Evolutionary conservation across 768 basidiomycete genomes (phyloP).

Genomic region (Leccinum truebloodii): DNA sequence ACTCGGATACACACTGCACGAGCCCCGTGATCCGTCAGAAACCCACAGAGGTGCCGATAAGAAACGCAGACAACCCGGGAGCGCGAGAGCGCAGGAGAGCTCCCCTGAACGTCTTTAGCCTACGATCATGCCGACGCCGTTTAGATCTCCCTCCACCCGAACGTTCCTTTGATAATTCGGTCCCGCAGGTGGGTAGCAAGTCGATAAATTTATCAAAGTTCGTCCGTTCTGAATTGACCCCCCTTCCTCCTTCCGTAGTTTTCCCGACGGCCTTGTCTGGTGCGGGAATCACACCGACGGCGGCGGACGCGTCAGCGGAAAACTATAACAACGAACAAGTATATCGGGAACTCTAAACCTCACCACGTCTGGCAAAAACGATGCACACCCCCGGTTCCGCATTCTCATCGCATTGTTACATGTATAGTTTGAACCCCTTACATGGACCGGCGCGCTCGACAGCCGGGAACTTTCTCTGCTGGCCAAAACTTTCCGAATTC

Average conservation of each 20-base stretch:
- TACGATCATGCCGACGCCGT: not conserved
- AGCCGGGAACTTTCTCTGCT: not conserved
- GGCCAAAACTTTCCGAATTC: not conserved
- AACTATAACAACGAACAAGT: not conserved
- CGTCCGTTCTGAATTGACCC: not conserved
- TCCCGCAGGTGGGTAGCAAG: not conserved
- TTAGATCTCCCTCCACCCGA: not conserved
- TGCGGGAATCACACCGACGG: not conserved
- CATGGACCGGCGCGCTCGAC: not conserved
- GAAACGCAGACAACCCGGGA: not conserved
- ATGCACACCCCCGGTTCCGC: not conserved
- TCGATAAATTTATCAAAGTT: conserved; percentile 4
- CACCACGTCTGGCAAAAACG: not conserved
- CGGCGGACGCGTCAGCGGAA: not conserved
- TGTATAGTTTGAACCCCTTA: not conserved
- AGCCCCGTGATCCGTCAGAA: conserved; percentile 4
- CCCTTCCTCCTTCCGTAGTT: not conserved
- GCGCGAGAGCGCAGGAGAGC: not conserved
- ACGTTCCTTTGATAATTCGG: conserved; percentile 2
- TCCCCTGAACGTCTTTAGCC: not conserved
- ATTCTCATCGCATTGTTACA: not conserved
- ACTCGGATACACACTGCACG: conserved; percentile 1
- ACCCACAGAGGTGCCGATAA: not conserved
- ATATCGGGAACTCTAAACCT: not conserved
- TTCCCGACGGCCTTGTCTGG: not conserved